Evolutionary conservation across 192 early-diverging fungal genomes (phyloP).

Genomic region (Backusella tuberculispora): DNA sequence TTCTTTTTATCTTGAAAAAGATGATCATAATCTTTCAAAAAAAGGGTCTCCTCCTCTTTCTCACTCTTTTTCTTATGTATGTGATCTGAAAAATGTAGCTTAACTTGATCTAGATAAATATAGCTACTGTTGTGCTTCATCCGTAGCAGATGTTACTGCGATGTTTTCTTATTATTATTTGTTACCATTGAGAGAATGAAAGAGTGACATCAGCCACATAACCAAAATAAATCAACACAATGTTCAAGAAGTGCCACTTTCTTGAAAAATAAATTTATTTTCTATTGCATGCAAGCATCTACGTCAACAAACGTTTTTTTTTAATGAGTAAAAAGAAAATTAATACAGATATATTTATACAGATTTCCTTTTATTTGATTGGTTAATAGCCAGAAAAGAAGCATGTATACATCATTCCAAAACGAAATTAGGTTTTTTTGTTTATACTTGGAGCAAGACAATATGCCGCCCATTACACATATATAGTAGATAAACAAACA

Average conservation of each 20-base stretch:
- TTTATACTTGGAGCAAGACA: neutral
- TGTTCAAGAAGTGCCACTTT: neutral
- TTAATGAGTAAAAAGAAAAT: neutral
- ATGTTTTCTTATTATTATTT: neutral
- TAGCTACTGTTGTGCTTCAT: neutral
- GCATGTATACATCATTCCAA: slow-evolving; percentile 5
- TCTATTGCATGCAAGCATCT: neutral
- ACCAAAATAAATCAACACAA: neutral
- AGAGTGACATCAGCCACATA: neutral
- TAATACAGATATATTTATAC: neutral
- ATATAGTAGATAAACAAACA: neutral
- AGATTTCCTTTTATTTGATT: neutral
- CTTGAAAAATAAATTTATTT: neutral
- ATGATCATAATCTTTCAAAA: neutral
- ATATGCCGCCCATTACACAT: neutral
- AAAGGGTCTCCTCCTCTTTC: neutral
- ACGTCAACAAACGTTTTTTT: neutral
- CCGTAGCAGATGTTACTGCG: neutral
- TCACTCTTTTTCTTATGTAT: too few species aligned
- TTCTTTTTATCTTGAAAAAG: neutral
- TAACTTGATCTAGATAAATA: neutral
- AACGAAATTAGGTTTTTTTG: neutral
- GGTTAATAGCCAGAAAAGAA: neutral
- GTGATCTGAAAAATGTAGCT: neutral
- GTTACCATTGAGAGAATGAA: neutral